Evolutionary conservation across 139 green algal genomes (phyloP), one percentile per base, ranked within the genome.

Genomic region (Chlorella vulgaris): DNA sequence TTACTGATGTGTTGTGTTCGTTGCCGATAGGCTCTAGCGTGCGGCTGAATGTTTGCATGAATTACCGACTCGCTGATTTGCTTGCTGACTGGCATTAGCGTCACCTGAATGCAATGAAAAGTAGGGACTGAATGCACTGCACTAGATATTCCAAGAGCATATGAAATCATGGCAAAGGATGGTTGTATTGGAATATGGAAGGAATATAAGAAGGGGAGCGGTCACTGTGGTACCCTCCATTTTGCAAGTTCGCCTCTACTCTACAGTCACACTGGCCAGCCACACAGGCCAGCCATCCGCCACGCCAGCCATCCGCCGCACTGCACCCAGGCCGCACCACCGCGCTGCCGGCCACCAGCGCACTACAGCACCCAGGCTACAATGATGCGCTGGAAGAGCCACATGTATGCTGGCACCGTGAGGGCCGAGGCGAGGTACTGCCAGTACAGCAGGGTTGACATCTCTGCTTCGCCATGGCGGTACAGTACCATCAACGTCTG

Each of bases 371-470:
- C 55, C 55, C 55, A 65, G 18, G 21, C 55, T 8, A 21, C 55
- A 31, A 88, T 88, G 31, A 88, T 82, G 47, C 29, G 31, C 47
- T 95, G 65, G 71, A 89, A 94, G 38, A 88, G 21, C 43, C 61
- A 79, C 8, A 92, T 79, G 73, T 86, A 90, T 7, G 78, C 53
- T 1, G 91, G 91, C 0, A 95, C 74, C 13, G 83, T 88, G 47
- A 93, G 29, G 19, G 95, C 73, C 7, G 74, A 65, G 0, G 53
- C 66, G 1, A 95, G 53, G 80, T 94, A 94, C 66, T 91, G 79
- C 80, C 78, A 93, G 67, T 95, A 95, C 42, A 94, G 84, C 0
- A 94, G 74, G 35, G 74, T 66, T 13, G 74, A 85, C 82, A 95
- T 86, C 74, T 94, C 91, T 13, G 55, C 79, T 18, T 86, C 80